Evolutionary conservation across 1,139 yeast species (phyloP).

Genomic region (Magnusiomyces paraingens): DNA sequence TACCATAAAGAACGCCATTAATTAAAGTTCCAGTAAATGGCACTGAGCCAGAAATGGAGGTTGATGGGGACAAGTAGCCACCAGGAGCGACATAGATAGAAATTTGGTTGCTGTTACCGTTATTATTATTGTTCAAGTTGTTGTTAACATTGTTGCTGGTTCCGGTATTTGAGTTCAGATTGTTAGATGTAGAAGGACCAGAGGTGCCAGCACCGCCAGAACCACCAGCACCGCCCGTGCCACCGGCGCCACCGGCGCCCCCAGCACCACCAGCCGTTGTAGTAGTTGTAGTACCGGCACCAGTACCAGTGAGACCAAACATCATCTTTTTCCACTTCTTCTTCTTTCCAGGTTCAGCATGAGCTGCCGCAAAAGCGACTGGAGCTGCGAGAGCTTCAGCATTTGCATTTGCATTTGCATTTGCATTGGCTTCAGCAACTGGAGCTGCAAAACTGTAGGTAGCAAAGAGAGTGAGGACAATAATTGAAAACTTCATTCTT

Average conservation of each 20-base stretch:
- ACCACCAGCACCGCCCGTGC: too few species aligned
- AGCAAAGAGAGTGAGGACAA: background rate
- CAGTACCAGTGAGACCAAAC: background rate
- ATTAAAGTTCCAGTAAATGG: constrained; percentile 1
- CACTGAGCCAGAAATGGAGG: background rate
- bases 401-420: background rate
- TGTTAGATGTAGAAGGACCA: too few species aligned
- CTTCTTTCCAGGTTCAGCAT: too few species aligned
- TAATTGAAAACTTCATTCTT: constrained; percentile 1
- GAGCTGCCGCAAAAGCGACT: too few species aligned
- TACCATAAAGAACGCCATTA: constrained; percentile 1
- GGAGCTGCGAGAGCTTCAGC: constrained; percentile 3
- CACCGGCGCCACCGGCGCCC: background rate
- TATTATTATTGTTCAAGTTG: too few species aligned
- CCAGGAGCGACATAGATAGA: too few species aligned
- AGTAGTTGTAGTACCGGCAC: background rate
- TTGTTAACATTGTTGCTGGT: background rate
- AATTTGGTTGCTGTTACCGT: too few species aligned
- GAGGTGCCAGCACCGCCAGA: too few species aligned
- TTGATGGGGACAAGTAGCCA: background rate
- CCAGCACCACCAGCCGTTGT: background rate
- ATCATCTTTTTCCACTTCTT: background rate
- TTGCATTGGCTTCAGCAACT: background rate
- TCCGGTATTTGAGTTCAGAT: background rate
- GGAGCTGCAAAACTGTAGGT: background rate